Percentiles rank a stretch among this genome's conserved stretches.
Conservation (phyloP, 352 stramenopile genomes). For the Pythium myriotylum region DNA sequence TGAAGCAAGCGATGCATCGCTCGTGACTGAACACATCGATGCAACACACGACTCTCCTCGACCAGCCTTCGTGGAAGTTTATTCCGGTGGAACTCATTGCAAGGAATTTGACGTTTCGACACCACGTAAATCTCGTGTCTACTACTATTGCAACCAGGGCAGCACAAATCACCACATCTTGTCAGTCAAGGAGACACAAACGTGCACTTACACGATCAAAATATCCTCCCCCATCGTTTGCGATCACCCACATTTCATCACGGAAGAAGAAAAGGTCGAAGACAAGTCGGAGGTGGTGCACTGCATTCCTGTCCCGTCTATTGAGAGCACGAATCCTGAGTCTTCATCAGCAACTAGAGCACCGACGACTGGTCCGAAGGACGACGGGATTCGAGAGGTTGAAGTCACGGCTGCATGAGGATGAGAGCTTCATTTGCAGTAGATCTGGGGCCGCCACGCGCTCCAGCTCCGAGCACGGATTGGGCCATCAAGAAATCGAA, state of each 20-base stretch:
- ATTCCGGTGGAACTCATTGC: conserved; percentile 69
- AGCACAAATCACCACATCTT: conserved; percentile 72
- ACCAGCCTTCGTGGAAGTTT: conserved; percentile 72
- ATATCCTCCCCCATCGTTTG: conserved; percentile 74
- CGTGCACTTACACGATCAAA: conserved; percentile 83
- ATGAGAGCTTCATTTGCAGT: background rate
- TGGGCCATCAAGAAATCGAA: background rate
- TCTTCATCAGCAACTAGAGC: background rate
- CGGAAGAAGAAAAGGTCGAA: conserved; percentile 60
- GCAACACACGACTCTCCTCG: conserved; percentile 72
- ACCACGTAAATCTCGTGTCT: conserved; percentile 64
- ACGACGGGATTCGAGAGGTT: conserved; percentile 9
- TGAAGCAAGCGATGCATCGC: conserved; percentile 37
- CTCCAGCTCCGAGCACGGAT: background rate
- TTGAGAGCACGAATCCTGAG: background rate
- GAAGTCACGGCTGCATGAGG: conserved; percentile 17
- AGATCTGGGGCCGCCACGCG: background rate
- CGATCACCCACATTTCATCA: conserved; percentile 83
- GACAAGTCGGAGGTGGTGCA: conserved; percentile 64
- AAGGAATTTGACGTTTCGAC: conserved; percentile 67
- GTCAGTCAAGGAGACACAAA: conserved; percentile 79
- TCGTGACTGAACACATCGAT: conserved; percentile 80
- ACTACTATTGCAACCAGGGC: conserved; percentile 78
- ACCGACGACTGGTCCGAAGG: background rate
- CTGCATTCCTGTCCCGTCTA: conserved; percentile 49